These are phyloP conservation scores for Crithidia acanthocephali DNA, from an alignment of 208 protist species.

Conservation along the genomic window DNA sequence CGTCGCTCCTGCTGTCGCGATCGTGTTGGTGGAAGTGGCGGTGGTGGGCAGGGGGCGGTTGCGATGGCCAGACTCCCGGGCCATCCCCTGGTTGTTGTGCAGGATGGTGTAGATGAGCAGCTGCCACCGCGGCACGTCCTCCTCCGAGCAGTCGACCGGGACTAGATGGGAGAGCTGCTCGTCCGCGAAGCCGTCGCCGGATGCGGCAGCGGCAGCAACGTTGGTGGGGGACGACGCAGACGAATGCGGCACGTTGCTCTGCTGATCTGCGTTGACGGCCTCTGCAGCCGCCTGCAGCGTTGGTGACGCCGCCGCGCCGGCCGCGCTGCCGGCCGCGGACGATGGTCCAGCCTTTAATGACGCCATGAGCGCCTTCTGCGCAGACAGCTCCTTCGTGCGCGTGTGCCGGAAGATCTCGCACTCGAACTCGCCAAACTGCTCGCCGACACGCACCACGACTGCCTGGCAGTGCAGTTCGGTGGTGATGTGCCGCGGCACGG, in stretches of 20 bases:
- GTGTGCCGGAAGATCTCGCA: constrained; percentile 39
- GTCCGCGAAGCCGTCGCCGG: neutral
- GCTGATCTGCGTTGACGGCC: neutral
- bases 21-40: neutral
- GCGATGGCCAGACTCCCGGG: neutral
- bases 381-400: neutral
- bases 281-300: neutral
- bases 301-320: neutral
- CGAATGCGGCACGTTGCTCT: neutral
- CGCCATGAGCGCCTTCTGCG: constrained; percentile 3
- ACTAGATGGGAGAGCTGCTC: neutral
- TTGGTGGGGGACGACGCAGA: neutral
- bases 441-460: constrained; percentile 82
- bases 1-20: neutral
- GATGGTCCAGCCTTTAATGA: neutral
- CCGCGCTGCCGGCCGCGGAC: constrained; percentile 4
- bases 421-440: constrained; percentile 90
- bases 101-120: constrained; percentile 47
- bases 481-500: constrained; percentile 6
- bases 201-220: too few relatives aligned
- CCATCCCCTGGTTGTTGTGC: constrained; percentile 8
- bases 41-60: neutral
- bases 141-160: constrained; percentile 14
- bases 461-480: constrained; percentile 76
- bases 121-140: constrained; percentile 68